These are phyloP conservation scores for Trichoderma polysporum DNA, from an alignment of 2,329 filamentous ascomycete genomes.

Conservation along the genomic window DNA sequence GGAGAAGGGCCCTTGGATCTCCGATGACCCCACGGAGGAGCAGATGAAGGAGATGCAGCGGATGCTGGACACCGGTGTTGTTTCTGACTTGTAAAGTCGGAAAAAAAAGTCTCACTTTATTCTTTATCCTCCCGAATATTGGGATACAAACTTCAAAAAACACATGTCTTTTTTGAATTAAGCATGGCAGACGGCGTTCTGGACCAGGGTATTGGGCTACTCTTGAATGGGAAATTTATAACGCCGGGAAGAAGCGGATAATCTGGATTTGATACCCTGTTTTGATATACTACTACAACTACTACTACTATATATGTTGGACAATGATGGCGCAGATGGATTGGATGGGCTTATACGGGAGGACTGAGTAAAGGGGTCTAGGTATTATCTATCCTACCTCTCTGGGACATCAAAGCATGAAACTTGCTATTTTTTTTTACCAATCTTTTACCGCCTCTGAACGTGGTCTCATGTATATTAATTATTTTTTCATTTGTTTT, in stretches of 20 bases:
- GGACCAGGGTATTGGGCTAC: conserved; percentile 23
- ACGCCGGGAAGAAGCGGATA: conserved; percentile 16
- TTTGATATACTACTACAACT: conserved; percentile 20
- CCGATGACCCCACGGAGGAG: conserved; percentile 65
- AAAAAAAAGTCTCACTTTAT: not conserved
- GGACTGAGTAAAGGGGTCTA: not conserved
- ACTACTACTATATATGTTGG: conserved; percentile 2
- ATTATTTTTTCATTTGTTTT: conserved; percentile 4
- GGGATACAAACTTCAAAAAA: not conserved
- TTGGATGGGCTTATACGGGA: not conserved
- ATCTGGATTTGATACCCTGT: conserved; percentile 28
- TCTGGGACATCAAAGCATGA: not conserved
- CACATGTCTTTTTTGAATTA: conserved; percentile 12
- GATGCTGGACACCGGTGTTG: conserved; percentile 37
- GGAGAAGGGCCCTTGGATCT: conserved; percentile 83
- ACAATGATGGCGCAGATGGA: conserved; percentile 16
- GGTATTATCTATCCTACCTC: not conserved
- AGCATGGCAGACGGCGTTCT: conserved; percentile 34
- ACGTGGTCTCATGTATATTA: conserved; percentile 7
- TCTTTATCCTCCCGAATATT: not conserved
- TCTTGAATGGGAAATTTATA: conserved; percentile 19
- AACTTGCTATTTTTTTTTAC: not conserved
- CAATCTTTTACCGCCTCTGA: not conserved
- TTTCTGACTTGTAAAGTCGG: conserved; percentile 25
- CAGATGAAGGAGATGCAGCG: conserved; percentile 61